Base-by-base conservation (phyloP, 768 basidiomycete species). In the Rhodocollybia butyracea region DNA sequence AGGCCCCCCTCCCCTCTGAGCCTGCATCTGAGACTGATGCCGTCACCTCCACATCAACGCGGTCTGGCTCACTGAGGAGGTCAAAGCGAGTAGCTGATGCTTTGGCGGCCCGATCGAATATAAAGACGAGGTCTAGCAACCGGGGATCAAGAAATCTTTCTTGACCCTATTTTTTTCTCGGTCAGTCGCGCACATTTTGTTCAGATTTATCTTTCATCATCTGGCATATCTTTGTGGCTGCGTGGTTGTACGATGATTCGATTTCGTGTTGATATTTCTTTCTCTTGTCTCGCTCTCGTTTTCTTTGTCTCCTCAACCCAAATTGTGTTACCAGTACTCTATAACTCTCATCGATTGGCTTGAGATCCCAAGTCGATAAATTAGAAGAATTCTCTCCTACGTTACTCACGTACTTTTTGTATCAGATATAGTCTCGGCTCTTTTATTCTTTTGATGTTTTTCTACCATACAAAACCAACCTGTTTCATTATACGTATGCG, bases 31-130 rank as follows among this genome's bases (percentile, higher is more conserved):
- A 31, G 1, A 26, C 38, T 5, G 45, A 10, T 22, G 34, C 29
- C 24, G 19, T 13, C 29, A 48, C 51, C 12, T 17, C 17, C 21
- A 3, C 24, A 43, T 30, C 38, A 15, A 31, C 15, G 3, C 27
- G 43, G 24, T 27, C 36, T 59, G 72, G 70, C 41, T 76, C 79
- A 0, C 62, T 85, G 51, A 73, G 84, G 27, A 76, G 86, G 57
- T 90, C 88, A 57, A 86, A 83, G 70, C 75, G 88, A 43, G 86
- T 88, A 21, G 85, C 86, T 29, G 76, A 81, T 56, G 80, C 82
- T 17, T 71, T 75, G 41, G 78, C 79, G 45, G 78, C 78, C 7
- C 76, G 80, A 40, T 70, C 78, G 30, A 50, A 50, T 60, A 55
- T 47, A 12, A 38, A 19, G 50, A 51, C 50, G 15, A 39, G 50